Percentiles rank a stretch among this genome's conserved stretches.
Conservation (phyloP, 306 rosid species). For the Carpinus fangiana region DNA sequence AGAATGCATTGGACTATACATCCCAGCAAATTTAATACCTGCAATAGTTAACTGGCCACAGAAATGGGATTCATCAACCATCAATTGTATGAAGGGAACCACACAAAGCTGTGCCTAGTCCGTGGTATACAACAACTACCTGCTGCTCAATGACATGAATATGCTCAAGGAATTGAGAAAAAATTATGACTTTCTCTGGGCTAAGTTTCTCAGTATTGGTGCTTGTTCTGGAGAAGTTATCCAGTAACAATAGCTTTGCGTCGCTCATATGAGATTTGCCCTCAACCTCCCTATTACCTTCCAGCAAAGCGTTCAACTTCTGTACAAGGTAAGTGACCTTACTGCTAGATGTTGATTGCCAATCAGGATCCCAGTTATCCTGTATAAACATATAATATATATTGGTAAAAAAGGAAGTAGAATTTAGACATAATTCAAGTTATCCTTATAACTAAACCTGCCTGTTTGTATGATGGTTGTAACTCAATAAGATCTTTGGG, state of each 20-base stretch:
- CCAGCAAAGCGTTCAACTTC: conserved; percentile 72
- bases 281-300: conserved; percentile 43
- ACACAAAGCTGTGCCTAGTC: conserved; percentile 7
- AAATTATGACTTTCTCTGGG: conserved; percentile 78
- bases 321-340: conserved; percentile 74
- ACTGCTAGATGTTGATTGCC: conserved; percentile 98
- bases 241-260: conserved; percentile 28
- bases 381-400: conserved; percentile 39
- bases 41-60: conserved; percentile 68
- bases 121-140: conserved; percentile 41
- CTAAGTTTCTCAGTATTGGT: conserved; percentile 28
- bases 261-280: conserved; percentile 34
- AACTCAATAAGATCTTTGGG: conserved; percentile 97
- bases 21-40: conserved; percentile 79
- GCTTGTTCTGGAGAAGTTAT: conserved; percentile 30
- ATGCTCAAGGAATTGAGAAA: conserved; percentile 98
- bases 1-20: conserved; percentile 95
- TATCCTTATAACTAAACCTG: conserved; percentile 33
- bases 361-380: conserved; percentile 99
- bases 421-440: conserved; percentile 16
- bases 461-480: conserved; percentile 98
- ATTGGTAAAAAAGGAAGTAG: conserved; percentile 15
- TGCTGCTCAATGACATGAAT: conserved; percentile 96
- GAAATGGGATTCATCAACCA: conserved; percentile 29
- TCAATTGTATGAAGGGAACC: conserved; percentile 15